phyloP scores from a whole-genome alignment of 2,329 filamentous ascomycete genomes.

The Teratosphaeria viscida region DNA sequence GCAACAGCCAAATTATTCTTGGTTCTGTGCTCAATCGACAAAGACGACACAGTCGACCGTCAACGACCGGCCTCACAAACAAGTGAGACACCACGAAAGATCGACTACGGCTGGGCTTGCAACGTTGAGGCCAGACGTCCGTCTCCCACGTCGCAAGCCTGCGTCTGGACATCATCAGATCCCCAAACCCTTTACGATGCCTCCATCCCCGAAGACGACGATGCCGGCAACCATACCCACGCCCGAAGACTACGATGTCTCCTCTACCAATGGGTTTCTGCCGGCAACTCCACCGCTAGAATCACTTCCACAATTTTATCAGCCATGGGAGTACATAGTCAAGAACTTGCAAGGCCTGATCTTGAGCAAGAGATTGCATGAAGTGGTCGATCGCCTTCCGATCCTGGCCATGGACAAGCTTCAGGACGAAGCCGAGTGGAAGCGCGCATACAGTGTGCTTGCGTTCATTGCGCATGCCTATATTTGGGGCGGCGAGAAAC shows the following conservation, averaged over 20 bases:
- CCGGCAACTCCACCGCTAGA: conserved; percentile 71
- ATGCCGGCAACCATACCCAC: conserved; percentile 24
- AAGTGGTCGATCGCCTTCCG: conserved; percentile 69
- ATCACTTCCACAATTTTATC: conserved; percentile 79
- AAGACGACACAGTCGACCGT: background rate
- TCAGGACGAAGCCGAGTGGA: conserved; percentile 79
- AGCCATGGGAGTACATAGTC: conserved; percentile 82
- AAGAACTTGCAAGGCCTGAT: conserved; percentile 80
- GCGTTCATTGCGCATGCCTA: conserved; percentile 76
- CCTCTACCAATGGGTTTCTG: conserved; percentile 72
- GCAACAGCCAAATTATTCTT: background rate
- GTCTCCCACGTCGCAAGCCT: conserved; percentile 27
- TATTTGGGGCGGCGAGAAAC: conserved; percentile 73
- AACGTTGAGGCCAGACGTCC: conserved; percentile 19
- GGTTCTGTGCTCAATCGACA: background rate
- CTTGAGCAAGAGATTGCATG: conserved; percentile 70
- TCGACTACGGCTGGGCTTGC: conserved; percentile 25
- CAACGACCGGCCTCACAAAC: background rate
- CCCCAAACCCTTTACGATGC: conserved; percentile 27
- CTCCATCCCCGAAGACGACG: background rate
- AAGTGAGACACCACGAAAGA: background rate
- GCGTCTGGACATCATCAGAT: conserved; percentile 20
- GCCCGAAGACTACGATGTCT: conserved; percentile 71
- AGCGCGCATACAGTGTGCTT: conserved; percentile 70
- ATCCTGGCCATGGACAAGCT: conserved; percentile 74